Evolutionary conservation across 2,329 filamentous ascomycete species (phyloP), one percentile per base, ranked within the genome.

Genomic region (Fusarium sp.): DNA sequence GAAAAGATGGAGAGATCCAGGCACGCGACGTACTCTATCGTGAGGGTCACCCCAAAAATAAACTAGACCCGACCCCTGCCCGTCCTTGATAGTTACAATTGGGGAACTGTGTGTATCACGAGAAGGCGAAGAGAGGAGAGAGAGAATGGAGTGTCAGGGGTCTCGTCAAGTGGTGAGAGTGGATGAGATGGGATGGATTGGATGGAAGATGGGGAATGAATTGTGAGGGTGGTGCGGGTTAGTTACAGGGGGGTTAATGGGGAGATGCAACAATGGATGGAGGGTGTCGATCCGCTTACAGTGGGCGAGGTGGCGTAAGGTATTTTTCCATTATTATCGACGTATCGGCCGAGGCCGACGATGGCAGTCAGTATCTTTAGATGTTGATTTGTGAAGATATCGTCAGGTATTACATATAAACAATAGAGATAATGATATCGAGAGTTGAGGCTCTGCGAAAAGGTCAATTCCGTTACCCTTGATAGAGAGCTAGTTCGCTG

Each of bases 1-100:
- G 49, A 47, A 62, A 45, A 41, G 52, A 67, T 63, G 68, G 63
- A 68, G 59, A 75, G 72, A 65, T 58, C 12, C 52, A 58, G 70
- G 66, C 62, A 70, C 58, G 62, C 60, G 70, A 62, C 59, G 56
- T 52, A 63, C 33, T 66, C 38, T 66, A 63, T 69, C 65, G 39
- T 63, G 58, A 45, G 45, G 15, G 39, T 22, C 18, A 14, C 35
- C 20, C 65, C 65, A 77, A 73, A 77, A 78, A 75, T 76, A 78
- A 73, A 55, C 51, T 42, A 42, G 51, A 55, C 36, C 51, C 39
- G 36, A 65, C 66, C 66, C 67, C 66, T 70, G 66, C 68, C 59
- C 24, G 24, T 38, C n/a, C n/a, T 39, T 26, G 52, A 59, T 44
- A 59, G 60, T 47, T 47, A n/a, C 33, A 59, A 42, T 49, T 49